Evolutionary conservation across 257 asterid genomes (phyloP).

Genomic region (Striga asiatica): DNA sequence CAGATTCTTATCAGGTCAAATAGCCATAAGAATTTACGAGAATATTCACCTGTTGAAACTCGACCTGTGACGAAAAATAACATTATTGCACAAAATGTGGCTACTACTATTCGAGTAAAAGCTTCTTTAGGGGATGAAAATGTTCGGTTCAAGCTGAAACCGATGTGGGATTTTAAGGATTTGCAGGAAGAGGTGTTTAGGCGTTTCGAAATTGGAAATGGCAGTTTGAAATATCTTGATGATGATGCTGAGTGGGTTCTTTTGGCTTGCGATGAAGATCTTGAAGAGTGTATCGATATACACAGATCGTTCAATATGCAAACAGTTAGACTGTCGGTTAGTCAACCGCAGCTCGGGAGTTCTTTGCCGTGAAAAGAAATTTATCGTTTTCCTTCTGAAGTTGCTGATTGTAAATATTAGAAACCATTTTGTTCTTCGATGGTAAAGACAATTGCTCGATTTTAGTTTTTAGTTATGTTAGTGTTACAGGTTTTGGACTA

Average conservation of each 20-base stretch:
- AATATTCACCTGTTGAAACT: constrained; percentile 28
- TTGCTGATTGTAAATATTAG: no score
- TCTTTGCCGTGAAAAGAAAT: no score
- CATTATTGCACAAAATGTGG: constrained; percentile 18
- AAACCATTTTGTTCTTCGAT: no score
- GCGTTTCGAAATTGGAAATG: constrained; percentile 50
- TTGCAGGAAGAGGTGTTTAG: constrained; percentile 41
- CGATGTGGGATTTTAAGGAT: constrained; percentile 47
- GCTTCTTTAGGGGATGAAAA: constrained; percentile 63
- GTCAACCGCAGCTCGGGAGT: constrained; percentile 38
- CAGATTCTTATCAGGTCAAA: constrained; percentile 41
- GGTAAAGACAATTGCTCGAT: no score
- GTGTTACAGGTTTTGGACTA: no score
- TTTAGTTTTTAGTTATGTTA: no score
- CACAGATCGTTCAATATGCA: constrained; percentile 42
- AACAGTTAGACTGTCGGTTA: constrained; percentile 46
- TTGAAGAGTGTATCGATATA: constrained; percentile 67
- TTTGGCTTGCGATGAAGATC: constrained; percentile 74
- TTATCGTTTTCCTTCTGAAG: no score
- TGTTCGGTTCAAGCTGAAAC: constrained; percentile 53
- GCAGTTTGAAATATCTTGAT: constrained; percentile 54
- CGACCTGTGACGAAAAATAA: constrained; percentile 27
- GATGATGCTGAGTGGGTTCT: constrained; percentile 82
- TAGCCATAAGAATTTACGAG: constrained; percentile 40
- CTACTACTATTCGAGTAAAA: constrained; percentile 42